Evolutionary conservation across 2,329 filamentous ascomycete species (phyloP).

Genomic region (Colletotrichum tropicale): DNA sequence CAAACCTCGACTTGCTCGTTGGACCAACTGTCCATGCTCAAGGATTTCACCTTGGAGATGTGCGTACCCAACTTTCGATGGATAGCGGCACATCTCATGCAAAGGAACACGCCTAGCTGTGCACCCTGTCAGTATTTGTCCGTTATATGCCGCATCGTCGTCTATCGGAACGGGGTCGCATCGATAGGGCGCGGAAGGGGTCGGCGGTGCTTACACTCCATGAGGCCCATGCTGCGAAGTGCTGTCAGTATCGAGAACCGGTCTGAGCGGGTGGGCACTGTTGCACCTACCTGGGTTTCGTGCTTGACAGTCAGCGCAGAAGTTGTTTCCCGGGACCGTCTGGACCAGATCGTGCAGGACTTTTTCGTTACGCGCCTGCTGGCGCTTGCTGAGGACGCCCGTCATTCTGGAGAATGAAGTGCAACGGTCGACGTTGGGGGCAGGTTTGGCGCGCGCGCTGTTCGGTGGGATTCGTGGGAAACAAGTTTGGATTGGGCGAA

Average conservation of each 20-base stretch:
- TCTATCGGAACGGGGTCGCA: neutral
- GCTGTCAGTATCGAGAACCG: neutral
- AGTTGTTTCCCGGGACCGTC: slow-evolving; percentile 83
- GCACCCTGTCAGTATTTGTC: slow-evolving; percentile 7
- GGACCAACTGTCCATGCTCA: slow-evolving; percentile 98
- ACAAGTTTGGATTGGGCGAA: neutral
- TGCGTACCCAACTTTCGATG: slow-evolving; percentile 98
- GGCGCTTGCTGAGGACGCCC: slow-evolving; percentile 84
- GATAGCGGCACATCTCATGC: slow-evolving; percentile 94
- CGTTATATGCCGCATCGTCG: neutral
- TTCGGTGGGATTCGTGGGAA: neutral
- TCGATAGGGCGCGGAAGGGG: neutral
- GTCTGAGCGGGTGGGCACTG: neutral
- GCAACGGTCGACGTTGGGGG: slow-evolving; percentile 4
- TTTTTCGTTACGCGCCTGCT: slow-evolving; percentile 97
- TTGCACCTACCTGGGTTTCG: slow-evolving; percentile 78
- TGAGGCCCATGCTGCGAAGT: slow-evolving; percentile 80
- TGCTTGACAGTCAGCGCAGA: slow-evolving; percentile 91
- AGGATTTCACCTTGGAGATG: slow-evolving; percentile 96
- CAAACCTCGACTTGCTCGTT: slow-evolving; percentile 94
- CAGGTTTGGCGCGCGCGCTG: neutral
- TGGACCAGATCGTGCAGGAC: slow-evolving; percentile 88
- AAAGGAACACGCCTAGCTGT: slow-evolving; percentile 92
- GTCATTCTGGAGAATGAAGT: slow-evolving; percentile 58
- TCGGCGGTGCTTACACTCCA: slow-evolving; percentile 76